Evolutionary conservation across 2,329 filamentous ascomycete genomes (phyloP), one percentile per base, ranked within the genome.

Genomic region (Aspergillus neoniger): DNA sequence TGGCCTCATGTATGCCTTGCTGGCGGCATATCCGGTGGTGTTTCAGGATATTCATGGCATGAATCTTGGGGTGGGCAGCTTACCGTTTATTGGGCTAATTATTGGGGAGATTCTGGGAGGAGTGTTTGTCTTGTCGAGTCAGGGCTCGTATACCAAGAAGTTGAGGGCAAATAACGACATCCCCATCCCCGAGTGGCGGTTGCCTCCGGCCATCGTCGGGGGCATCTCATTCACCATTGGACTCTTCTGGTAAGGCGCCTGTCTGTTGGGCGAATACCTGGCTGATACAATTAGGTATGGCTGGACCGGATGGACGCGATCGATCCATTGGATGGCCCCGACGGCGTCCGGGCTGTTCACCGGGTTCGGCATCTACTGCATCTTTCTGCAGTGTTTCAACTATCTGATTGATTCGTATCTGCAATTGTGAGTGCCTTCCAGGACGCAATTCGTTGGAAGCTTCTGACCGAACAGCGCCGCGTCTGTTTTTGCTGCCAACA

Each of bases 371-470:
- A 70, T 75, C 36, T 69, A 69, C 32, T 67, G 68, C 25, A 74
- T 76, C 58, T 76, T 76, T 58, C 57, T 75, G 39, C 70, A 72
- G 49, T 69, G 71, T 17, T 76, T 75, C 63, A 75, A 74, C 48
- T 74, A 78, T 48, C 53, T 79, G 43, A 71, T 79, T 23, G 76
- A 78, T 43, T 72, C 74, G 1, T 79, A 78, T 62, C 66, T 78
- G 30, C 71, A 70, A 23, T 67, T 78, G 76, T 79, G 63, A 71
- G 76, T 68, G 0, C 32, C 32, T 57, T 17, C 12, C 32, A 19
- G n/a, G 32, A 36, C 10, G 15, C 47, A 51, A 48, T 14, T 55
- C 32, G 30, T 32, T 41, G 12, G 10, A 30, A 49, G 58, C 50
- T 48, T 28, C 44, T 59, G 63, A 65, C 61, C 47, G 58, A 57